Conservation (phyloP, 352 stramenopile genomes). For the Phytophthora niederhauseri region DNA sequence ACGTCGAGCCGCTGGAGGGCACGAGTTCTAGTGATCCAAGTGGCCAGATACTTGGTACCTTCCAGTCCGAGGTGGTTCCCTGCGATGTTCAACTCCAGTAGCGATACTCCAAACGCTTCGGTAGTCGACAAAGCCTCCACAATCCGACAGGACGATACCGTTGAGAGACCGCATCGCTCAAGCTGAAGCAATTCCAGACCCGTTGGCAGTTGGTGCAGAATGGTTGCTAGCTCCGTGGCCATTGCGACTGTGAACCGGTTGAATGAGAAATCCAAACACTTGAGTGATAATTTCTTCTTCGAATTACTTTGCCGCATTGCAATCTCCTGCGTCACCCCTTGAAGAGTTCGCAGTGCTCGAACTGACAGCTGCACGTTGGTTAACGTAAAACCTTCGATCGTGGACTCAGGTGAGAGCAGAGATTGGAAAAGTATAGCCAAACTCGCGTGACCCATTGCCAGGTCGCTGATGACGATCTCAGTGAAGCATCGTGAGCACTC, state of each 20-base stretch:
- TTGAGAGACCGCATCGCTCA: slow-evolving; percentile 52
- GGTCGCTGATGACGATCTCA: slow-evolving; percentile 54
- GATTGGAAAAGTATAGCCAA: slow-evolving; percentile 59
- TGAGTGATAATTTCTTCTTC: slow-evolving; percentile 36
- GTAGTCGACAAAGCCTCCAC: slow-evolving; percentile 54
- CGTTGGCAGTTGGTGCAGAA: slow-evolving; percentile 49
- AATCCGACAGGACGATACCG: slow-evolving; percentile 41
- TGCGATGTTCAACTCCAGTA: slow-evolving; percentile 68
- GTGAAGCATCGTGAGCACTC: slow-evolving; percentile 50
- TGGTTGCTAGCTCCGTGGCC: slow-evolving; percentile 52
- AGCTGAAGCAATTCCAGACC: slow-evolving; percentile 66
- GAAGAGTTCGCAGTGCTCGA: slow-evolving; percentile 47
- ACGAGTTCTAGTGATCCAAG: slow-evolving; percentile 65
- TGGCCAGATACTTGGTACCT: slow-evolving; percentile 48
- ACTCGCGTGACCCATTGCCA: slow-evolving; percentile 47
- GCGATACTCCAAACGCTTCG: slow-evolving; percentile 46
- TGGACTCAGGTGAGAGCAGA: slow-evolving; percentile 44
- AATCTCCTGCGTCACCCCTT: slow-evolving; percentile 62
- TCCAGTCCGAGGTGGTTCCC: slow-evolving; percentile 57
- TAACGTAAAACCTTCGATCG: slow-evolving; percentile 47
- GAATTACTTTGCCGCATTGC: slow-evolving; percentile 42
- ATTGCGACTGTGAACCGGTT: slow-evolving; percentile 63
- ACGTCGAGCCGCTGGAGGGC: slow-evolving; percentile 64
- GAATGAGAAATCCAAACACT: slow-evolving; percentile 67
- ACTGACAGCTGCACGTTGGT: slow-evolving; percentile 56